A percentile compares a stretch with the other conserved stretches of the same genome.
Conservation (phyloP, 345 rosid genomes). For the Rhodamnia rubescens region DNA sequence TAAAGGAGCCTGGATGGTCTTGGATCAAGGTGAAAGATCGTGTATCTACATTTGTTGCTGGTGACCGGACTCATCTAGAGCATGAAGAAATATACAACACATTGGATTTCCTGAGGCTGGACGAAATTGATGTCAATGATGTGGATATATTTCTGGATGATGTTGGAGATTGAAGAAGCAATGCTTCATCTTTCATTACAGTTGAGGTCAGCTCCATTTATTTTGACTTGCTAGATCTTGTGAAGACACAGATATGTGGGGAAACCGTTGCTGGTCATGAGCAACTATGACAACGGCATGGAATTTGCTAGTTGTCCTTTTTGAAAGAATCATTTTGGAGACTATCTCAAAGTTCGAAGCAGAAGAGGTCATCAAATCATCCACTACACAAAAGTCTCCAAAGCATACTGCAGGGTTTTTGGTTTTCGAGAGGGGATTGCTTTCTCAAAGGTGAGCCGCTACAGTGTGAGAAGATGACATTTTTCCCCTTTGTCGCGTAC, state of each 20-base stretch:
- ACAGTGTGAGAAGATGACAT: not conserved
- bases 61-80: slow-evolving; percentile 45
- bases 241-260: not conserved
- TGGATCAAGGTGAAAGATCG: slow-evolving; percentile 53
- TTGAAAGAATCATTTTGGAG: not conserved
- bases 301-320: not conserved
- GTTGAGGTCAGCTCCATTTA: not conserved
- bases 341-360: not conserved
- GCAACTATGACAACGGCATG: not conserved
- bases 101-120: slow-evolving; percentile 31
- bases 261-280: not conserved
- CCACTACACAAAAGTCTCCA: not conserved
- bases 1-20: slow-evolving; percentile 87
- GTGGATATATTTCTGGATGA: slow-evolving; percentile 11
- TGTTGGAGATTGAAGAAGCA: slow-evolving; percentile 5
- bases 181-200: not conserved
- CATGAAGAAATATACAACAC: slow-evolving; percentile 38
- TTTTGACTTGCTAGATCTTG: not conserved
- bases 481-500: not conserved
- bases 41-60: slow-evolving; percentile 52
- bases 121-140: slow-evolving; percentile 12
- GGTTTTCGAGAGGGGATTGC: not conserved
- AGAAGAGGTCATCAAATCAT: not conserved
- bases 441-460: not conserved
- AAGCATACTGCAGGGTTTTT: not conserved